These are phyloP conservation scores for Porphyrellus cyaneotinctus DNA, from an alignment of 768 basidiomycete genomes.

Conservation along the genomic window DNA sequence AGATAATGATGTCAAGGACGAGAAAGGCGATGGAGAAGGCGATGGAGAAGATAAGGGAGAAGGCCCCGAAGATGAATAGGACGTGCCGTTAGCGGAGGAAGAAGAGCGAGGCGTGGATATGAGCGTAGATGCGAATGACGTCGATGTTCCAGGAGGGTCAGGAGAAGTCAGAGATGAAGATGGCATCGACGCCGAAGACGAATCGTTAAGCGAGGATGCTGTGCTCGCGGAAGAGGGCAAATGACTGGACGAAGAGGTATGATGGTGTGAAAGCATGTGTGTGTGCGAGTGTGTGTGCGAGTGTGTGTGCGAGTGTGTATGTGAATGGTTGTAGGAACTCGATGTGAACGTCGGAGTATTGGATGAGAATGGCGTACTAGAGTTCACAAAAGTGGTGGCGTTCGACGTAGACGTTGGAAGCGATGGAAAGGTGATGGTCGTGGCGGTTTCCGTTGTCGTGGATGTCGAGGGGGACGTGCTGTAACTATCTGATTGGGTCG, in stretches of 20 bases:
- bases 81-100: neutral
- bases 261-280: neutral
- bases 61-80: neutral
- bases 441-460: constrained; percentile 1
- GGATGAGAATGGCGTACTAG: neutral
- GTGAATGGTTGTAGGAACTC: neutral
- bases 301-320: neutral
- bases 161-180: neutral
- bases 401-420: neutral
- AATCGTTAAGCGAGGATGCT: neutral
- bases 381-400: neutral
- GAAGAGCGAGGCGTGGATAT: neutral
- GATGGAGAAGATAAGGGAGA: neutral
- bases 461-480: neutral
- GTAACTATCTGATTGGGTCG: neutral
- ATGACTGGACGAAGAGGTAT: neutral
- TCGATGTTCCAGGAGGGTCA: neutral
- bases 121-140: neutral
- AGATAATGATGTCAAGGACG: neutral
- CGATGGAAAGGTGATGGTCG: constrained; percentile 9
- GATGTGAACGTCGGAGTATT: neutral
- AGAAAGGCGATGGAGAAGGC: neutral
- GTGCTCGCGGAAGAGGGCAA: neutral
- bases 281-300: neutral
- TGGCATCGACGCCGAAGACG: neutral